Percentiles rank a stretch among this genome's conserved stretches.
phyloP scores from a whole-genome alignment of 768 basidiomycete genomes.

The Tricholoma hemisulphureum region DNA sequence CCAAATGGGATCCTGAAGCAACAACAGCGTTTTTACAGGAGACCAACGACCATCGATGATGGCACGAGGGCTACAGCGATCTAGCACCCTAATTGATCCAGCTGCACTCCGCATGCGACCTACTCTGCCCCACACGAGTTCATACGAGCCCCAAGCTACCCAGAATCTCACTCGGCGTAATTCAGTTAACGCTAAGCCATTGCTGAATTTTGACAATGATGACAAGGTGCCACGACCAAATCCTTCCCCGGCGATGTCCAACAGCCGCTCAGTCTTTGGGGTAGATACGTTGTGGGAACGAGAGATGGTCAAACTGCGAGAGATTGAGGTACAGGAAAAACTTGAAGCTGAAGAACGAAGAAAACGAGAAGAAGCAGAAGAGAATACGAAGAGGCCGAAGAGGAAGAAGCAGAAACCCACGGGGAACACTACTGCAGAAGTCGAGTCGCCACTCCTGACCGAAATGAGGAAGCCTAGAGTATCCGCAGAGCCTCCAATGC shows the following conservation, averaged over 20 bases:
- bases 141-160: constrained; percentile 40
- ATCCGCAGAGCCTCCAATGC: constrained; percentile 40
- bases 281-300: constrained; percentile 92
- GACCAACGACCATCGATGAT: constrained; percentile 94
- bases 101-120: constrained; percentile 53
- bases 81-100: constrained; percentile 76
- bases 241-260: constrained; percentile 29
- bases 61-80: constrained; percentile 59
- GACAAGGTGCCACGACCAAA: constrained; percentile 31
- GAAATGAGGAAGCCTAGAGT: constrained; percentile 27
- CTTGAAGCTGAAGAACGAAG: constrained; percentile 52
- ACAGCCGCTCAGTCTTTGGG: constrained; percentile 83
- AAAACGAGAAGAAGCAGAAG: constrained; percentile 45
- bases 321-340: constrained; percentile 71
- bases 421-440: constrained; percentile 11
- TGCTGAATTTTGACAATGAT: constrained; percentile 63
- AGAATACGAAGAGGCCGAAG: constrained; percentile 45
- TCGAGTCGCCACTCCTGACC: constrained; percentile 8
- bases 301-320: constrained; percentile 77
- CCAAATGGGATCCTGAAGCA: background rate
- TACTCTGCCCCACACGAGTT: constrained; percentile 41
- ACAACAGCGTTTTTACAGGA: constrained; percentile 75
- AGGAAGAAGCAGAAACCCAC: constrained; percentile 49
- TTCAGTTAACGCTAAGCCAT: constrained; percentile 58
- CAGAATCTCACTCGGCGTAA: constrained; percentile 43